A percentile compares a stretch with the other conserved stretches of the same genome.
These are phyloP conservation scores for Rubia peregrina DNA, from an alignment of 305 asterid species.

Conservation along the genomic window DNA sequence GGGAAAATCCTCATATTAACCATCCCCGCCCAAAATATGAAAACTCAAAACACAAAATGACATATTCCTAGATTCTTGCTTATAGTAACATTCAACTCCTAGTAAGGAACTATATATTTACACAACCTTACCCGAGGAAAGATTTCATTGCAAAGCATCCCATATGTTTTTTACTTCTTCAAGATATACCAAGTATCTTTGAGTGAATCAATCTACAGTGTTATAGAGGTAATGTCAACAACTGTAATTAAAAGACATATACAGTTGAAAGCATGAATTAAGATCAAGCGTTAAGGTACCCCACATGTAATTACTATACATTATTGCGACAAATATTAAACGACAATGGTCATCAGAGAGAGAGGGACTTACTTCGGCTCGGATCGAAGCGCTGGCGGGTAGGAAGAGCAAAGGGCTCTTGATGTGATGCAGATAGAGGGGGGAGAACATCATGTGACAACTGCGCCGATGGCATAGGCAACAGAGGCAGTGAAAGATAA, in stretches of 20 bases:
- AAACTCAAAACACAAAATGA: not conserved
- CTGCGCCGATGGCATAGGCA: slow-evolving; percentile 22
- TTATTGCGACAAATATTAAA: not conserved
- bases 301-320: not conserved
- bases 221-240: slow-evolving; percentile 15
- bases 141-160: slow-evolving; percentile 43
- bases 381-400: slow-evolving; percentile 49
- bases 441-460: slow-evolving; percentile 17
- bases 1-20: not conserved
- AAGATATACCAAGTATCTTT: slow-evolving; percentile 44
- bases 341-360: not conserved
- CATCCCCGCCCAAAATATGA: not conserved
- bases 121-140: slow-evolving; percentile 52
- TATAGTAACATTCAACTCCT: not conserved
- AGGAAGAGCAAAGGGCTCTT: slow-evolving; percentile 27
- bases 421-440: slow-evolving; percentile 22
- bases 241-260: slow-evolving; percentile 7
- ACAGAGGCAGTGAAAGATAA: slow-evolving; percentile 49
- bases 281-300: slow-evolving; percentile 1
- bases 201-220: slow-evolving; percentile 54
- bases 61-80: not conserved
- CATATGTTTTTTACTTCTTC: slow-evolving; percentile 60
- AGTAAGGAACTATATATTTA: not conserved
- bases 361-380: slow-evolving; percentile 44
- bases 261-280: not conserved